These are phyloP conservation scores for Saturnispora ahearnii DNA, from an alignment of 805 yeast genomes.

Conservation along the genomic window DNA sequence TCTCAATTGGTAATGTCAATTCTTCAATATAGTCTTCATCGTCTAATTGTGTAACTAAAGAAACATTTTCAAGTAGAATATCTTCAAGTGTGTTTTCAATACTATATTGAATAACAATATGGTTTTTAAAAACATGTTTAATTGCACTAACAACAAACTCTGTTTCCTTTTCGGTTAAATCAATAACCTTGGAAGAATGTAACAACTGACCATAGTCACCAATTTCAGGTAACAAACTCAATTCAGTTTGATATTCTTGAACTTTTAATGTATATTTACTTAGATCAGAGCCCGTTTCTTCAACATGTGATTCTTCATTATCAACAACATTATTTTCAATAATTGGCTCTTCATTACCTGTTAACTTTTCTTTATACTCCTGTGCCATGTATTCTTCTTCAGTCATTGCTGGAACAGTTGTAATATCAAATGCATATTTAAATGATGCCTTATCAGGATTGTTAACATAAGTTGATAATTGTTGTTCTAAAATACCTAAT, in stretches of 20 bases:
- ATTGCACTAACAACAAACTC: conserved; percentile 83
- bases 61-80: conserved; percentile 66
- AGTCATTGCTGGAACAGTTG: conserved; percentile 53
- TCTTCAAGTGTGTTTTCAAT: conserved; percentile 79
- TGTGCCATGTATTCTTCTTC: conserved; percentile 62
- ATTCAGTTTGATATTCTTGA: conserved; percentile 63
- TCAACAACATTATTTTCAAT: conserved; percentile 19
- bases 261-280: conserved; percentile 32
- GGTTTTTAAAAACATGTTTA: conserved; percentile 71
- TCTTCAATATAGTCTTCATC: conserved; percentile 53
- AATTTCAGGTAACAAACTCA: conserved; percentile 65
- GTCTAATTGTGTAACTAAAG: conserved; percentile 60
- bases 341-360: conserved; percentile 21
- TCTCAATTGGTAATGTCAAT: conserved; percentile 64
- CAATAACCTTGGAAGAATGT: conserved; percentile 54
- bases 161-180: conserved; percentile 84
- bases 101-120: conserved; percentile 72
- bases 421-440: conserved; percentile 58
- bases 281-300: conserved; percentile 15
- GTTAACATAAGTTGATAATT: conserved; percentile 62
- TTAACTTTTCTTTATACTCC: conserved; percentile 47
- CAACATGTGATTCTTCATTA: conserved; percentile 14
- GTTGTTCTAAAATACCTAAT: conserved; percentile 67
- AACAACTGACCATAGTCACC: conserved; percentile 64
- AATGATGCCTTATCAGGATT: conserved; percentile 37